These are phyloP conservation scores for Aspergillus olivimuriae DNA, from an alignment of 495 filamentous ascomycete genomes.

Conservation along the genomic window DNA sequence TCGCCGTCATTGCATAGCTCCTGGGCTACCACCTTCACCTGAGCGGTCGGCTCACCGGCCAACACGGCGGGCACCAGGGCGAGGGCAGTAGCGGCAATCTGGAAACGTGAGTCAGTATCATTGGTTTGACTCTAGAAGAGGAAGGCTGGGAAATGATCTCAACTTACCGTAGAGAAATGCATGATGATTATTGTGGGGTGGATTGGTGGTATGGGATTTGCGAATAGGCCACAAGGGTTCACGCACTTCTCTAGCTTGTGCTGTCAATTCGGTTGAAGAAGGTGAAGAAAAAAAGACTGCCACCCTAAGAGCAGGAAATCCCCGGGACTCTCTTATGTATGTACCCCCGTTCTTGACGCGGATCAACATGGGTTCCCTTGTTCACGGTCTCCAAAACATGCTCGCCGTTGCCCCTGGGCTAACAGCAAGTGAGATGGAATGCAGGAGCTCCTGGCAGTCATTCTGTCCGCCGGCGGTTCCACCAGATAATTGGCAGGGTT, in stretches of 20 bases:
- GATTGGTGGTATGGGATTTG: no score
- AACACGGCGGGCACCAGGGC: slow-evolving; percentile 10
- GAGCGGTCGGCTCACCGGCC: slow-evolving; percentile 9
- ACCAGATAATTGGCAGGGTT: neutral
- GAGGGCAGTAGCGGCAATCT: slow-evolving; percentile 7
- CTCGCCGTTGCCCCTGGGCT: no score
- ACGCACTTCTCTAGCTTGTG: neutral
- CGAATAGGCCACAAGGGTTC: neutral
- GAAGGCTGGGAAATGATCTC: neutral
- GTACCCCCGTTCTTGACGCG: no score
- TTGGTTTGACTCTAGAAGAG: neutral
- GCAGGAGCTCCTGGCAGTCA: no score
- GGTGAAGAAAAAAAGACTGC: no score
- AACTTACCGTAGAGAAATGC: slow-evolving; percentile 12
- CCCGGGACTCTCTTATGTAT: no score
- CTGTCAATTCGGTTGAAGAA: no score
- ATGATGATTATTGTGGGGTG: slow-evolving; percentile 7
- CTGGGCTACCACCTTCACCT: slow-evolving; percentile 6
- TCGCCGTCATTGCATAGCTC: slow-evolving; percentile 6
- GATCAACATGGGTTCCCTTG: no score
- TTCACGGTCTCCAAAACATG: no score
- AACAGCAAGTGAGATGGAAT: no score
- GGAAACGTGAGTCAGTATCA: neutral
- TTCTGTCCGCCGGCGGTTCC: neutral
- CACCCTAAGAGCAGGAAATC: no score